A percentile compares a stretch with the other conserved stretches of the same genome.
These are phyloP conservation scores for Erigeron canadensis DNA, from an alignment of 129 eudicot genomes.

Conservation along the genomic window DNA sequence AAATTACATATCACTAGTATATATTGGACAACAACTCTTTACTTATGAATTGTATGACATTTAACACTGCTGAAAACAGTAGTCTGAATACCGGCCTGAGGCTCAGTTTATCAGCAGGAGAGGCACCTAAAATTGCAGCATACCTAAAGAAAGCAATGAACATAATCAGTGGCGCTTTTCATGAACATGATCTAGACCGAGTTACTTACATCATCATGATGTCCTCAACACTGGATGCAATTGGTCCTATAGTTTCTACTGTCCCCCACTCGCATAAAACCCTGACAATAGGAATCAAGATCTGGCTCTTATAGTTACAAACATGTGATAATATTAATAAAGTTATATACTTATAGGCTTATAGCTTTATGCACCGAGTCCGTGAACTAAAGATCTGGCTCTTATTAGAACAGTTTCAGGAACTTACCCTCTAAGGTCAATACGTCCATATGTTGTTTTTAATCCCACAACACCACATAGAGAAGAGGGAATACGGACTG, in stretches of 20 bases:
- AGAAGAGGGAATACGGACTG: slow-evolving; percentile 91
- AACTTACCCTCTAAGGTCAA: slow-evolving; percentile 65
- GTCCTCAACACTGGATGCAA: slow-evolving; percentile 89
- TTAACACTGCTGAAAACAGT: not conserved
- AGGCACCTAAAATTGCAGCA: slow-evolving; percentile 84
- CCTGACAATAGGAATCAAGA: slow-evolving; percentile 25
- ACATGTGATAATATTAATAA: too few relatives aligned
- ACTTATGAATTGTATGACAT: not conserved
- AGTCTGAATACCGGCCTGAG: slow-evolving; percentile 58
- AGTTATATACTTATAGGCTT: too few relatives aligned
- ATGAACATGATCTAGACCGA: slow-evolving; percentile 1
- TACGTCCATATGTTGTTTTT: slow-evolving; percentile 83
- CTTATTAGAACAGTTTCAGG: not conserved
- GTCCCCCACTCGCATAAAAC: slow-evolving; percentile 60
- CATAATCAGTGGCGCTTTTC: not conserved
- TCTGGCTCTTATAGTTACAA: too few relatives aligned
- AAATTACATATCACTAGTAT: not conserved
- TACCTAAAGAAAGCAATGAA: slow-evolving; percentile 57
- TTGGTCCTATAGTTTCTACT: slow-evolving; percentile 80
- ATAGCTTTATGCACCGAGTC: too few relatives aligned
- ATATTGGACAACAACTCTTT: not conserved
- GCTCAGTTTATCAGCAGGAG: slow-evolving; percentile 55
- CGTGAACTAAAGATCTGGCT: not conserved
- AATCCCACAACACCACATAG: slow-evolving; percentile 95
- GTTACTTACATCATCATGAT: slow-evolving; percentile 74